Conservation (phyloP, 176 grass and related monocot genomes). For the Eleusine coracana region DNA sequence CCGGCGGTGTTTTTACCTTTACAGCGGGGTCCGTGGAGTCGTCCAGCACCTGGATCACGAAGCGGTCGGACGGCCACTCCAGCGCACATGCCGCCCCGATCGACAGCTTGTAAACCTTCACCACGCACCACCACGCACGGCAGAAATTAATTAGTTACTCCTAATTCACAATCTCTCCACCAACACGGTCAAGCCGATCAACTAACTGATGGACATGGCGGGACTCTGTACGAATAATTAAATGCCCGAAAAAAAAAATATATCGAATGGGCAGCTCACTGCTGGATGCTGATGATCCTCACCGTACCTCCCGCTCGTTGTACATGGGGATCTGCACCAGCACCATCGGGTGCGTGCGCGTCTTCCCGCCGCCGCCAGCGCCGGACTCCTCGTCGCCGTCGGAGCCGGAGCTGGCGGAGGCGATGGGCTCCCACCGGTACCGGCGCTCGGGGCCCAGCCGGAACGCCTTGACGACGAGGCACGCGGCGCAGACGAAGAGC, state of each 20-base stretch:
- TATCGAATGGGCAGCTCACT: neutral
- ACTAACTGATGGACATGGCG: too few relatives aligned
- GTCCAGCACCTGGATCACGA: slow-evolving; percentile 92
- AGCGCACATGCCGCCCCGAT: slow-evolving; percentile 87
- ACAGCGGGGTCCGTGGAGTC: slow-evolving; percentile 83
- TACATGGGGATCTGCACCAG: slow-evolving; percentile 99
- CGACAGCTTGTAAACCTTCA: slow-evolving; percentile 92
- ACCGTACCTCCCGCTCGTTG: slow-evolving; percentile 85
- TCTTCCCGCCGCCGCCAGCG: neutral
- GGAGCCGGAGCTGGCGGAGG: neutral
- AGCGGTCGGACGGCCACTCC: slow-evolving; percentile 69
- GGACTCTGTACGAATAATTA: too few relatives aligned
- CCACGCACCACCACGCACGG: neutral
- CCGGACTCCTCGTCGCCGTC: slow-evolving; percentile 20
- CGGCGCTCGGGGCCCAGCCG: slow-evolving; percentile 55
- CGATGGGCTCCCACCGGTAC: slow-evolving; percentile 62
- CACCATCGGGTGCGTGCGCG: slow-evolving; percentile 64
- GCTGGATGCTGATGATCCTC: too few relatives aligned
- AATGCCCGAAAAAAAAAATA: too few relatives aligned
- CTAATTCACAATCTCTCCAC: neutral
- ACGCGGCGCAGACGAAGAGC: slow-evolving; percentile 50
- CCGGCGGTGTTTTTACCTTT: slow-evolving; percentile 52
- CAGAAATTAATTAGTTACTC: neutral
- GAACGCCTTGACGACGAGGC: slow-evolving; percentile 41
- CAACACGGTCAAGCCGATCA: too few relatives aligned